Evolutionary conservation across 768 basidiomycete genomes (phyloP).

Genomic region (Russula brevipes): DNA sequence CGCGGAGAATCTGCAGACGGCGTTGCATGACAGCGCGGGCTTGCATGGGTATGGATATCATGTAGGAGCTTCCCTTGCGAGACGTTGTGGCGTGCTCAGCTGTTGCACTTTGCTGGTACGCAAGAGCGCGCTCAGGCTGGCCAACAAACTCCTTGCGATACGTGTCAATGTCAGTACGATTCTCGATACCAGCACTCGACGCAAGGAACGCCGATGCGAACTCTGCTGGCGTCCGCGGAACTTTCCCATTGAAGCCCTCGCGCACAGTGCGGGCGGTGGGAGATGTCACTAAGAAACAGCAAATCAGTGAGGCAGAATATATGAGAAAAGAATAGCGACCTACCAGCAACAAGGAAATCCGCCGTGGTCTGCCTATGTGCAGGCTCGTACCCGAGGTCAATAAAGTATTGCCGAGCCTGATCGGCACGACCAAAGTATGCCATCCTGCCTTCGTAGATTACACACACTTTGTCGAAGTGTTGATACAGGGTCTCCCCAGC

Average conservation of each 20-base stretch:
- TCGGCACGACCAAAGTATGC: constrained; percentile 68
- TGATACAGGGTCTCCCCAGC: constrained; percentile 64
- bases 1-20: constrained; percentile 35
- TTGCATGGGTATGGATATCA: constrained; percentile 36
- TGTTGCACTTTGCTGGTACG: constrained; percentile 45
- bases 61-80: constrained; percentile 37
- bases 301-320: neutral
- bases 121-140: constrained; percentile 37
- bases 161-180: constrained; percentile 42
- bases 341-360: constrained; percentile 50
- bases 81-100: constrained; percentile 48
- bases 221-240: constrained; percentile 53
- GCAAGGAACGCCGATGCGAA: constrained; percentile 39
- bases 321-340: neutral
- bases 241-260: constrained; percentile 35
- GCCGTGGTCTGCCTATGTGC: constrained; percentile 53
- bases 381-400: constrained; percentile 57
- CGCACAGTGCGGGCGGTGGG: constrained; percentile 51
- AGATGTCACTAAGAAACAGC: constrained; percentile 44
- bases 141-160: constrained; percentile 45
- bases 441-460: constrained; percentile 69
- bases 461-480: constrained; percentile 75
- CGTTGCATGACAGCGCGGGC: constrained; percentile 34
- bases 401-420: constrained; percentile 65
- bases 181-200: constrained; percentile 39